phyloP scores from a whole-genome alignment of 441 rosid genomes.

The Pelargonium myrrhifolium region DNA sequence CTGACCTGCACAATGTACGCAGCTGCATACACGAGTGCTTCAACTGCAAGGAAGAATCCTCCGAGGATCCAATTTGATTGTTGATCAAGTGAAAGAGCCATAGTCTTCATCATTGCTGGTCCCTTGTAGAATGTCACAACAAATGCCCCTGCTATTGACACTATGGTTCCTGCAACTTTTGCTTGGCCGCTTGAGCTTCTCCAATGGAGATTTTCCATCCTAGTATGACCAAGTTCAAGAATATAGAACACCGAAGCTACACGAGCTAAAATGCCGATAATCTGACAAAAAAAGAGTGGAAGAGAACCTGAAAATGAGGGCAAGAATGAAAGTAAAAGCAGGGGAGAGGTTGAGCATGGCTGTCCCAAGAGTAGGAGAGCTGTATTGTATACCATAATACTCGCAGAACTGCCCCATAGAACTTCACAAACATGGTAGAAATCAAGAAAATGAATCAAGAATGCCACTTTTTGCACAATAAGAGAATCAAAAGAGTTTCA shows the following conservation, averaged over 20 bases:
- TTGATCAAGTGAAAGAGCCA: not conserved
- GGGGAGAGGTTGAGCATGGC: conserved; percentile 39
- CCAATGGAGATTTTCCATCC: not conserved
- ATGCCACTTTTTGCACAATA: no score
- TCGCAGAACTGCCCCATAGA: conserved; percentile 22
- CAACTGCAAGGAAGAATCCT: conserved; percentile 21
- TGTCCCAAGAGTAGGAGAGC: conserved; percentile 51
- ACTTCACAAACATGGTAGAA: not conserved
- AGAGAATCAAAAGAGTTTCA: no score
- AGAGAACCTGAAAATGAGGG: conserved; percentile 54
- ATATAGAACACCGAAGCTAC: not conserved
- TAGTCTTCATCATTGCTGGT: not conserved
- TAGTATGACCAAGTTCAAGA: not conserved
- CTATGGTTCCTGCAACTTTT: not conserved
- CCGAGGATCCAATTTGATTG: conserved; percentile 24
- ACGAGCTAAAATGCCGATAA: not conserved
- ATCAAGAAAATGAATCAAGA: no score
- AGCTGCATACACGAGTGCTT: not conserved
- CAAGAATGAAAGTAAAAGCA: conserved; percentile 47
- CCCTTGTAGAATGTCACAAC: not conserved
- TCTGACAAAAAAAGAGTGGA: not conserved
- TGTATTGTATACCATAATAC: conserved; percentile 36
- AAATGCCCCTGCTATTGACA: conserved; percentile 1
- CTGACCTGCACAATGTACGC: not conserved
- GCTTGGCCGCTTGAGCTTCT: not conserved